A percentile compares a stretch with the other conserved stretches of the same genome.
Conservation (phyloP, 331 rosid genomes). For the Pyrus hybrid region DNA sequence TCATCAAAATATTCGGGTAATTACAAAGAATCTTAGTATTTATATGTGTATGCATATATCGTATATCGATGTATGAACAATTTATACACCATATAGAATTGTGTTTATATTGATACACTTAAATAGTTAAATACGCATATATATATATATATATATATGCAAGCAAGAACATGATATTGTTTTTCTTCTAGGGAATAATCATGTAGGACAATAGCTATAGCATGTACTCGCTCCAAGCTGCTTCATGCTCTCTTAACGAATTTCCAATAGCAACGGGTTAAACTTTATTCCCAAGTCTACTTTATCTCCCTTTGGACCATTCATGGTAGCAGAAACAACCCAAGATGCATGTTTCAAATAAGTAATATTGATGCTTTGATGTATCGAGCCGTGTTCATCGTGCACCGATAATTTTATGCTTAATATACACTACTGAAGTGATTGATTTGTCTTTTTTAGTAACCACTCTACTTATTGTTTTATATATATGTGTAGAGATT, state of each 20-base stretch:
- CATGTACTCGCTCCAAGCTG: no score
- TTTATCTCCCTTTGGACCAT: not conserved
- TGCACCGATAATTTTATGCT: no score
- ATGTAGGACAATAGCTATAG: no score
- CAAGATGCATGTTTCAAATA: no score
- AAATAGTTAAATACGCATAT: no score
- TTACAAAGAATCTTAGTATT: not conserved
- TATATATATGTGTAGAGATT: constrained; percentile 40
- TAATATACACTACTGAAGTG: not conserved
- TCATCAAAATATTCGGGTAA: constrained; percentile 74
- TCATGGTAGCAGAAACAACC: not conserved
- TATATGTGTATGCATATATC: not conserved
- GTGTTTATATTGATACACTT: no score
- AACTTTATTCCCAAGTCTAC: not conserved
- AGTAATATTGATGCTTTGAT: no score
- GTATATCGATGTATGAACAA: not conserved
- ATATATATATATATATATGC: no score
- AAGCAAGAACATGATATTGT: not conserved
- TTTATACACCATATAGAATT: not conserved
- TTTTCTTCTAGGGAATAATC: not conserved
- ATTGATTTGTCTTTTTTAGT: not conserved
- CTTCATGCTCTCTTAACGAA: no score
- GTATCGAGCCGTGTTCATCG: no score
- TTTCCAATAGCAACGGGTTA: not conserved
- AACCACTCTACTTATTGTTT: not conserved